Base-by-base conservation (phyloP, 2,329 filamentous ascomycete genomes). In the Aspergillus japonicus region DNA sequence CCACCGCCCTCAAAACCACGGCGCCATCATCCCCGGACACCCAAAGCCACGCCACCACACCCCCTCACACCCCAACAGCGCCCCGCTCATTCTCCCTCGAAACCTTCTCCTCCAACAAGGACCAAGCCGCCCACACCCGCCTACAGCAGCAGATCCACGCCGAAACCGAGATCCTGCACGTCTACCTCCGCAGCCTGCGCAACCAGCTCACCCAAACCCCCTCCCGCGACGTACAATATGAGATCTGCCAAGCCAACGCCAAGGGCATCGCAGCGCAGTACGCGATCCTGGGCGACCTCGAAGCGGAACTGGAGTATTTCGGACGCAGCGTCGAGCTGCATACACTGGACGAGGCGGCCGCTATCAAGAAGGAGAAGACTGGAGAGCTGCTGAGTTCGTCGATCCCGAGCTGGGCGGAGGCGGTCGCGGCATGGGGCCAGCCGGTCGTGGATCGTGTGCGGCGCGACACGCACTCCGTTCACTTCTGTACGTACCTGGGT, bases 401-500 rank as follows among this genome's bases (percentile, higher is more conserved):
- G 26, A 29, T 56, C 54, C 50, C 59, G 71, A 89, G 92, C 1
- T 97, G 93, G 94, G 85, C 84, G 31, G 92, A 96, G 64, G 94
- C 97, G 39, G 39, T 44, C 16, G 39, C 39, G 16, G 39, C 39
- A 6, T 44, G 39, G 39, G 39, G 39, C 14, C 39, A 44, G 16
- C 39, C 39, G 7, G 39, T 44, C 16, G 16, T 16, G 39, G 39
- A 44, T 44, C 39, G 39, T 16, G 14, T 44, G 39, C 16, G 39
- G 39, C 14, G 39, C 14, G 4, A 44, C 12, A 44, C 6, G 5
- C 14, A 44, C 8, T 16, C 39, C 39, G 2, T 1, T 16, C 19
- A 19, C 16, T 19, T 44, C 16, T 44, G 39, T 6, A 7, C 2
- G 14, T 7, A 19, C 6, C 14, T 44, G 6, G 39, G 0, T 7